A percentile compares a stretch with the other conserved stretches of the same genome.
These are phyloP conservation scores for Przewalskia tangutica DNA, from an alignment of 257 asterid species.

Conservation along the genomic window DNA sequence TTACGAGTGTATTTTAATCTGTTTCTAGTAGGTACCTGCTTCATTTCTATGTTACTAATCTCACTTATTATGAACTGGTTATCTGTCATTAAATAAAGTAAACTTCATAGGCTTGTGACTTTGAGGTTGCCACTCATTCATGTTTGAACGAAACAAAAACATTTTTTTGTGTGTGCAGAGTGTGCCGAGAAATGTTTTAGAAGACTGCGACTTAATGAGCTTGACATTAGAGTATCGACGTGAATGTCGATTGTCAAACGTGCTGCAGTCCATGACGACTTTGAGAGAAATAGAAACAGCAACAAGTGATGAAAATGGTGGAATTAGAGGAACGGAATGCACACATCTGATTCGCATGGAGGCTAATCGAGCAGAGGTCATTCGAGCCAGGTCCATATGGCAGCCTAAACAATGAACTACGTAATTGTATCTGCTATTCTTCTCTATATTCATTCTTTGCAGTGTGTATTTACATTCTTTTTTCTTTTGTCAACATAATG, in stretches of 20 bases:
- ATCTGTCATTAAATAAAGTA: neutral
- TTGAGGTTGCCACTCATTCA: neutral
- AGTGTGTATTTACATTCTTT: neutral
- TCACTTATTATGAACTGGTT: no score
- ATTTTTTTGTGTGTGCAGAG: conserved; percentile 31
- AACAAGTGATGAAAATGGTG: neutral
- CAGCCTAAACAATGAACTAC: conserved; percentile 21
- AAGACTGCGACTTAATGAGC: conserved; percentile 46
- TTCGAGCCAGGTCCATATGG: conserved; percentile 81
- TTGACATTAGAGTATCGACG: conserved; percentile 67
- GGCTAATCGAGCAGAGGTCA: conserved; percentile 51
- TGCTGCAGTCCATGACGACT: conserved; percentile 56
- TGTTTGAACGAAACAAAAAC: neutral
- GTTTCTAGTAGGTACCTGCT: no score
- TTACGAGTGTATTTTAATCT: neutral
- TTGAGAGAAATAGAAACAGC: conserved; percentile 15
- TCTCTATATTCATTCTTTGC: neutral
- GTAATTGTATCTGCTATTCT: neutral
- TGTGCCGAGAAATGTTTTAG: conserved; percentile 51
- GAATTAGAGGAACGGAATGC: conserved; percentile 27
- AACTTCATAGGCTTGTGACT: no score
- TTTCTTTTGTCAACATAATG: neutral
- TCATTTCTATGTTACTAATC: neutral
- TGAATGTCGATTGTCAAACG: conserved; percentile 56
- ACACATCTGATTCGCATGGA: conserved; percentile 83